Percentiles rank a stretch among this genome's conserved stretches.
Conservation (phyloP, 805 yeast species). For the Candida andamanensis region DNA sequence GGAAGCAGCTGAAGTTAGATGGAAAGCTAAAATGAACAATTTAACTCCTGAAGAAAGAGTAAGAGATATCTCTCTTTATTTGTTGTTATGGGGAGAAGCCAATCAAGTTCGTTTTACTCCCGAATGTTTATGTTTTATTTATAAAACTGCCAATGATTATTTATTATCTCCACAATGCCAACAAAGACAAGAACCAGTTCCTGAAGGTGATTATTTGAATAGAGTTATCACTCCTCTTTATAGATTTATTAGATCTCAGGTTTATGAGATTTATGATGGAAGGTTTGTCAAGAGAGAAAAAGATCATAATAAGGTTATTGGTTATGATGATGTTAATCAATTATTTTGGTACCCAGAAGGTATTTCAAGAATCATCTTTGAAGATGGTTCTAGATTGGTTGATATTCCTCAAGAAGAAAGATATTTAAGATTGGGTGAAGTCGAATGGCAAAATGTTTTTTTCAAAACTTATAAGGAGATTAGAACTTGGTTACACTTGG, state of each 20-base stretch:
- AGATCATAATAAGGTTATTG: slow-evolving; percentile 75
- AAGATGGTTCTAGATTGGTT: slow-evolving; percentile 87
- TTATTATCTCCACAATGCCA: slow-evolving; percentile 85
- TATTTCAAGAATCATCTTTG: slow-evolving; percentile 83
- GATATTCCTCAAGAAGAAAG: slow-evolving; percentile 90
- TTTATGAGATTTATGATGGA: slow-evolving; percentile 75
- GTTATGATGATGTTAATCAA: slow-evolving; percentile 98
- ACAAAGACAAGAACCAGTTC: slow-evolving; percentile 76
- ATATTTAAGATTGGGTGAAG: slow-evolving; percentile 84
- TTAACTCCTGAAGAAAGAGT: slow-evolving; percentile 74
- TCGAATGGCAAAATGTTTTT: slow-evolving; percentile 86
- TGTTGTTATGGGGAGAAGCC: slow-evolving; percentile 85
- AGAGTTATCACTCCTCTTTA: slow-evolving; percentile 90
- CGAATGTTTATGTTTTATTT: slow-evolving; percentile 88
- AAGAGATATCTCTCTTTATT: slow-evolving; percentile 70
- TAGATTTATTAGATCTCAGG: slow-evolving; percentile 73
- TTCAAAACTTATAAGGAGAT: slow-evolving; percentile 94
- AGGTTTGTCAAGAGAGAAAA: slow-evolving; percentile 79
- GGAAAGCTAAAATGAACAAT: slow-evolving; percentile 77
- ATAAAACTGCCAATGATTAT: slow-evolving; percentile 92
- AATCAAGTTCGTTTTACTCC: slow-evolving; percentile 91
- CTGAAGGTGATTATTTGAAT: slow-evolving; percentile 88
- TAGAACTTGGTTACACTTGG: slow-evolving; percentile 95
- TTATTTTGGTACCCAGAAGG: slow-evolving; percentile 99
- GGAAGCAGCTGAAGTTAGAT: slow-evolving; percentile 79